Percentiles rank a stretch among this genome's conserved stretches.
Evolutionary conservation across 2,329 filamentous ascomycete genomes (phyloP).

Genomic region (Colletotrichum sp.): DNA sequence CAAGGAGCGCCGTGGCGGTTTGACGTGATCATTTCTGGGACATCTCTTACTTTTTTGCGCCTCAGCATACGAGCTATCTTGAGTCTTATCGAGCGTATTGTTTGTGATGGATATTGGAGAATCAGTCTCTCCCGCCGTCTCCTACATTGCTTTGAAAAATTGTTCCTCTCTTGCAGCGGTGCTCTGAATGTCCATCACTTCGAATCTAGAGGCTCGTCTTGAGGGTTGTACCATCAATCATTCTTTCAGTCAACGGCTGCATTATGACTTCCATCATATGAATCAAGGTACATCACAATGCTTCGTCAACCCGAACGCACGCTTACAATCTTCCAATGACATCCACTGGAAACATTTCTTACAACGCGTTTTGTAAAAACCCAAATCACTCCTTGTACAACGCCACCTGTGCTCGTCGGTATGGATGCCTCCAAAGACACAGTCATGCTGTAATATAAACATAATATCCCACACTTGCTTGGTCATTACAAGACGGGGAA

Average conservation of each 20-base stretch:
- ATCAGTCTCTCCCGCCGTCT: not conserved
- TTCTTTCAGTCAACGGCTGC: not conserved
- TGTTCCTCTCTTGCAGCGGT: too few species aligned
- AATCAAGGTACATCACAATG: not conserved
- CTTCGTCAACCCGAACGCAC: not conserved
- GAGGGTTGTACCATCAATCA: not conserved
- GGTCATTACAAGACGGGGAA: not conserved
- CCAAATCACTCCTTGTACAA: slow-evolving; percentile 1
- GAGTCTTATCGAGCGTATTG: not conserved
- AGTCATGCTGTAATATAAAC: slow-evolving; percentile 9
- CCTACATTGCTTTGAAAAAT: too few species aligned
- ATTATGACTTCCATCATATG: not conserved
- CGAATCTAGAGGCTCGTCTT: not conserved
- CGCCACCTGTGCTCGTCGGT: not conserved
- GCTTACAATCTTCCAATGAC: not conserved
- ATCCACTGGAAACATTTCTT: not conserved
- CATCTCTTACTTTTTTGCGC: not conserved
- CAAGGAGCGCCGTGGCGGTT: not conserved
- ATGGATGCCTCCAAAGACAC: not conserved
- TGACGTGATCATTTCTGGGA: not conserved
- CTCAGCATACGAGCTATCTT: not conserved
- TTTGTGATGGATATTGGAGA: not conserved
- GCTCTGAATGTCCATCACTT: not conserved
- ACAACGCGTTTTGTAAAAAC: not conserved
- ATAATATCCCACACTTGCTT: not conserved